phyloP scores from a whole-genome alignment of 2,329 filamentous ascomycete species.

The Aspergillus hortae region DNA sequence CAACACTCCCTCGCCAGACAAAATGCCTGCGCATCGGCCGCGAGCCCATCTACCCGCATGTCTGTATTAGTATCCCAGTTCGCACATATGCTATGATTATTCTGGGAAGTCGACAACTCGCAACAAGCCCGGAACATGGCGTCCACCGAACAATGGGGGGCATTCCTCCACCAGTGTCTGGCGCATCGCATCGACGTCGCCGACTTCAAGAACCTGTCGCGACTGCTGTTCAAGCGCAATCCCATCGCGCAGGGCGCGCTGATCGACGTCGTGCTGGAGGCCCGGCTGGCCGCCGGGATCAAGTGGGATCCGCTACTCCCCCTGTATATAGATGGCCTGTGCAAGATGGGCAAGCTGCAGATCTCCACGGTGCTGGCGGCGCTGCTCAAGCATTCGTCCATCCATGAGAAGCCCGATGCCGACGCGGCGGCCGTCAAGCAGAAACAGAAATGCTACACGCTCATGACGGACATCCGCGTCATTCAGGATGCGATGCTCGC shows the following conservation, averaged over 20 bases:
- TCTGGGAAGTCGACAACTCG: background rate
- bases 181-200: slow-evolving; percentile 34
- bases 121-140: slow-evolving; percentile 19
- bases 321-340: slow-evolving; percentile 38
- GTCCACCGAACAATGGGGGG: slow-evolving; percentile 34
- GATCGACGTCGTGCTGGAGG: slow-evolving; percentile 33
- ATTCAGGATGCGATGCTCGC: slow-evolving; percentile 41
- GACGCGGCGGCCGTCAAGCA: slow-evolving; percentile 9
- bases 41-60: slow-evolving; percentile 1
- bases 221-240: slow-evolving; percentile 28
- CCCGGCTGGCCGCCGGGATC: slow-evolving; percentile 29
- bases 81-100: slow-evolving; percentile 7
- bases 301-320: slow-evolving; percentile 43
- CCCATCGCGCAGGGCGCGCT: slow-evolving; percentile 31
- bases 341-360: slow-evolving; percentile 30
- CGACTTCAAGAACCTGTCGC: slow-evolving; percentile 37
- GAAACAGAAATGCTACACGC: slow-evolving; percentile 23
- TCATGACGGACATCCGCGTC: slow-evolving; percentile 42
- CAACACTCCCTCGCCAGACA: slow-evolving; percentile 4
- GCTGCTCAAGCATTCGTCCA: slow-evolving; percentile 34
- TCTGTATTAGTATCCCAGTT: background rate
- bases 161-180: slow-evolving; percentile 35
- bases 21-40: slow-evolving; percentile 11
- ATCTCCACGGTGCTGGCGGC: slow-evolving; percentile 31
- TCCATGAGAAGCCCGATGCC: slow-evolving; percentile 19